A percentile compares a stretch with the other conserved stretches of the same genome.
Conservation (phyloP, 2,329 filamentous ascomycete species). For the Trichoderma koningiopsis region DNA sequence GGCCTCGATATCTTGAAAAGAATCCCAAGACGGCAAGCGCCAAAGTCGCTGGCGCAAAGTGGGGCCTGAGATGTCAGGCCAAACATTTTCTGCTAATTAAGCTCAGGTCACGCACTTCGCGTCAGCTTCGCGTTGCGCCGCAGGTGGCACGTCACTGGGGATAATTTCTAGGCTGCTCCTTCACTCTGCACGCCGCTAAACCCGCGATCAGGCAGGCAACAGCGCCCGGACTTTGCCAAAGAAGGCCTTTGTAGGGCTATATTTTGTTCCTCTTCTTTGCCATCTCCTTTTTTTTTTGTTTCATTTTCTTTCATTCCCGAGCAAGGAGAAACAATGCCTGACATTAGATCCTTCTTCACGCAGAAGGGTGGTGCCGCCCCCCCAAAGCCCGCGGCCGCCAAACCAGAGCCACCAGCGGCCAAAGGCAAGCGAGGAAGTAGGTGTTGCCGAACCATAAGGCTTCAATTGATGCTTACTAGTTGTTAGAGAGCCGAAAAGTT, state of each 20-base stretch:
- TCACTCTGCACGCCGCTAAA: conserved; percentile 8
- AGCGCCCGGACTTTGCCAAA: conserved; percentile 31
- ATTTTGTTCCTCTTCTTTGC: background rate
- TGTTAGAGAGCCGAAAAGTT: conserved; percentile 63
- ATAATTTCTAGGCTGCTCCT: conserved; percentile 35
- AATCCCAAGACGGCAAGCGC: conserved; percentile 29
- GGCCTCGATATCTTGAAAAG: conserved; percentile 39
- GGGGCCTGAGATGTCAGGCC: conserved; percentile 34
- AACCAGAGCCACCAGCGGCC: conserved; percentile 44
- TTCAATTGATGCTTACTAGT: conserved; percentile 29
- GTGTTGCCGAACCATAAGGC: conserved; percentile 27
- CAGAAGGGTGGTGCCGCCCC: conserved; percentile 66
- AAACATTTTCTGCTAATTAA: conserved; percentile 35
- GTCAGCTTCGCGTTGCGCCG: conserved; percentile 48
- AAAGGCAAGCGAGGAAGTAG: conserved; percentile 51
- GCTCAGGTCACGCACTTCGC: conserved; percentile 46
- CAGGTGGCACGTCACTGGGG: conserved; percentile 39
- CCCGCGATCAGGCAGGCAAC: conserved; percentile 30
- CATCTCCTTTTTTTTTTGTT: background rate
- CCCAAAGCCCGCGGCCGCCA: conserved; percentile 44
- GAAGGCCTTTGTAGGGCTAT: conserved; percentile 24
- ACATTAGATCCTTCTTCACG: conserved; percentile 91
- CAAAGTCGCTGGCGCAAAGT: conserved; percentile 14
- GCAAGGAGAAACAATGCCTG: conserved; percentile 63
- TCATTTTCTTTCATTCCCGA: background rate